A percentile compares a stretch with the other conserved stretches of the same genome.
Conservation (phyloP, 306 rosid species). For the Ammopiptanthus mongolicus region DNA sequence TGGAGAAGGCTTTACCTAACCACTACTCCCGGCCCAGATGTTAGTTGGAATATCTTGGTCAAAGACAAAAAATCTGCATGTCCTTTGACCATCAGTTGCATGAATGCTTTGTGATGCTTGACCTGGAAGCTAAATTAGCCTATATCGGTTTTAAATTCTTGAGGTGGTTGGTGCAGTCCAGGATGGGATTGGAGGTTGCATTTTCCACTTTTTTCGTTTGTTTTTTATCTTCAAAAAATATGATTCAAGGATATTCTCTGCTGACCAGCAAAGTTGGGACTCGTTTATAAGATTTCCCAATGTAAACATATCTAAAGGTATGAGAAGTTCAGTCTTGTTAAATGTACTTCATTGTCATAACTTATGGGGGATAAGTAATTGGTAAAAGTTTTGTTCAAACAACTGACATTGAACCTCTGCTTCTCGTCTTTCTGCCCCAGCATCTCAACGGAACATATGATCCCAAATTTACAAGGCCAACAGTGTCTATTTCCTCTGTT, state of each 20-base stretch:
- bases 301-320: not conserved
- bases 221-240: not conserved
- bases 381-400: not conserved
- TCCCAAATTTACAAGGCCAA: too few species aligned
- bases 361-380: not conserved
- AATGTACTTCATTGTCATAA: not conserved
- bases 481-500: too few species aligned
- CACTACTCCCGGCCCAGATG: too few species aligned
- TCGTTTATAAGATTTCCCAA: not conserved
- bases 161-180: not conserved
- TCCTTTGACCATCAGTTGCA: not conserved
- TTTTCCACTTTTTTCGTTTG: not conserved
- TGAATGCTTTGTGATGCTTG: not conserved
- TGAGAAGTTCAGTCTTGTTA: not conserved
- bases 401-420: not conserved
- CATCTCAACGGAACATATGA: not conserved
- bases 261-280: not conserved
- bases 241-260: not conserved
- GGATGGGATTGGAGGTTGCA: not conserved
- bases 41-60: too few species aligned
- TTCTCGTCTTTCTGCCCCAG: too few species aligned
- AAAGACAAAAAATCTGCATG: not conserved
- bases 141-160: not conserved
- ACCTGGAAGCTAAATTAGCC: not conserved
- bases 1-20: too few species aligned